These are phyloP conservation scores for Colletotrichum theobromicola DNA, from an alignment of 2,329 filamentous ascomycete species.

Conservation along the genomic window DNA sequence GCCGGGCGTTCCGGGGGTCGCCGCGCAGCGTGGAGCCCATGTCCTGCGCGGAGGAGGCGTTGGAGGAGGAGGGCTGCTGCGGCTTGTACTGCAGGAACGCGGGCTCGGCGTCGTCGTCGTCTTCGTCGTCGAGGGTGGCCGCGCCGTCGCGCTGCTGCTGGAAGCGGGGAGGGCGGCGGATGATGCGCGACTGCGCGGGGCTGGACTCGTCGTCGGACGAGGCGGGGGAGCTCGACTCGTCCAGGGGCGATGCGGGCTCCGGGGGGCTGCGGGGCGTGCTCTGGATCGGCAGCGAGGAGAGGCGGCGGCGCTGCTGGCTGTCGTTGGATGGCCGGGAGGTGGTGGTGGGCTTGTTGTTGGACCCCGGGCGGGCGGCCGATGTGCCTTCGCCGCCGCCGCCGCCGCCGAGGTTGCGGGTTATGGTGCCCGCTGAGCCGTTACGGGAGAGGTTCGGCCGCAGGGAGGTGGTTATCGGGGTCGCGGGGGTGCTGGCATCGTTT, in stretches of 20 bases:
- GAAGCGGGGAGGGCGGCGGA: constrained; percentile 62
- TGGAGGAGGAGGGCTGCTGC: constrained; percentile 35
- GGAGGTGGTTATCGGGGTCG: constrained; percentile 47
- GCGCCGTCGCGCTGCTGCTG: constrained; percentile 33
- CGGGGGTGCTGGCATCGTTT: constrained; percentile 49
- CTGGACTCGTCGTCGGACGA: constrained; percentile 56
- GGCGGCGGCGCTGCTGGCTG: constrained; percentile 41
- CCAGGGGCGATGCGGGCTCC: constrained; percentile 36
- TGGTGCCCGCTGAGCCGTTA: constrained; percentile 53
- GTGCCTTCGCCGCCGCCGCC: constrained; percentile 29
- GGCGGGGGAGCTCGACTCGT: constrained; percentile 40
- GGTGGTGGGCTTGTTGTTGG: not conserved
- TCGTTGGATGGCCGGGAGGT: constrained; percentile 26
- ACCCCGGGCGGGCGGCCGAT: constrained; percentile 32
- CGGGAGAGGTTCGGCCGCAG: constrained; percentile 51
- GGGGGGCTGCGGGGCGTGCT: constrained; percentile 25
- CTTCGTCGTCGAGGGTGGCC: constrained; percentile 33
- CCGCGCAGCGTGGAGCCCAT: constrained; percentile 59
- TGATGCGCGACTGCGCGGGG: constrained; percentile 64
- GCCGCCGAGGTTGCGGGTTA: constrained; percentile 28
- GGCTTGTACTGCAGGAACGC: constrained; percentile 58
- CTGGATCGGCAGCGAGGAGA: constrained; percentile 51
- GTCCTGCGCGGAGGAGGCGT: constrained; percentile 42
- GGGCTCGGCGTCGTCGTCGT: constrained; percentile 62
- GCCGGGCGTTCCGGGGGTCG: constrained; percentile 42